Percentiles rank a stretch among this genome's conserved stretches.
phyloP scores from a whole-genome alignment of 75 land plant species.

The Pinus taeda region DNA sequence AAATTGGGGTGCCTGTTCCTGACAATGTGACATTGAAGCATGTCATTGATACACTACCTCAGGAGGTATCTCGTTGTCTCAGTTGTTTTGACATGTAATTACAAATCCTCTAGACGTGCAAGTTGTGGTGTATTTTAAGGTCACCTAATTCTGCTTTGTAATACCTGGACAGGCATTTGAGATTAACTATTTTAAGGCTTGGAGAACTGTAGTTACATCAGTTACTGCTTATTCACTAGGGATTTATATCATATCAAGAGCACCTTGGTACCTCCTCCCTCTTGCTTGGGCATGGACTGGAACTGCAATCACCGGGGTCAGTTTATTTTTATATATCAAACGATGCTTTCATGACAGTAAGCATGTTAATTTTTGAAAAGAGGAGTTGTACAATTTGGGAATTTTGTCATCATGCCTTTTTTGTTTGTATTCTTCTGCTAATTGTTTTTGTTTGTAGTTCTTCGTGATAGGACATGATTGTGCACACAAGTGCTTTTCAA shows the following conservation, averaged over 20 bases:
- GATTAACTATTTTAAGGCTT: conserved; percentile 81
- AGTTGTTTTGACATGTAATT: neutral
- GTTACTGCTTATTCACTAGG: conserved; percentile 75
- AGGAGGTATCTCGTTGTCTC: conserved; percentile 37
- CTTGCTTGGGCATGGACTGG: conserved; percentile 97
- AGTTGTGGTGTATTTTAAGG: neutral
- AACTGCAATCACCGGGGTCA: conserved; percentile 91
- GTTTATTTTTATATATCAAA: conserved; percentile 15
- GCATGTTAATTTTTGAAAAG: too few species aligned
- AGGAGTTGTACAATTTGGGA: neutral
- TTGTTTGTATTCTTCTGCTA: neutral
- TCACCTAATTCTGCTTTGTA: neutral
- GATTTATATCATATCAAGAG: conserved; percentile 69
- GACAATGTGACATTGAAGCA: conserved; percentile 67
- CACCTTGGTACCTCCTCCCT: conserved; percentile 97
- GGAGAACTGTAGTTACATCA: conserved; percentile 72
- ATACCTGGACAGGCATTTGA: conserved; percentile 64
- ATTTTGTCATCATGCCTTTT: neutral
- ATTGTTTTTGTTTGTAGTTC: conserved; percentile 43
- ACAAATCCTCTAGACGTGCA: neutral
- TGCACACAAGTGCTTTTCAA: conserved; percentile 94
- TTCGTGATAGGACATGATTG: conserved; percentile 99
- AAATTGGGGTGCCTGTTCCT: conserved; percentile 93
- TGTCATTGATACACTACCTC: conserved; percentile 71
- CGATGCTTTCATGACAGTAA: too few species aligned